These are phyloP conservation scores for Eragrostis tef DNA, from an alignment of 202 grass and related monocot genomes.

Conservation along the genomic window DNA sequence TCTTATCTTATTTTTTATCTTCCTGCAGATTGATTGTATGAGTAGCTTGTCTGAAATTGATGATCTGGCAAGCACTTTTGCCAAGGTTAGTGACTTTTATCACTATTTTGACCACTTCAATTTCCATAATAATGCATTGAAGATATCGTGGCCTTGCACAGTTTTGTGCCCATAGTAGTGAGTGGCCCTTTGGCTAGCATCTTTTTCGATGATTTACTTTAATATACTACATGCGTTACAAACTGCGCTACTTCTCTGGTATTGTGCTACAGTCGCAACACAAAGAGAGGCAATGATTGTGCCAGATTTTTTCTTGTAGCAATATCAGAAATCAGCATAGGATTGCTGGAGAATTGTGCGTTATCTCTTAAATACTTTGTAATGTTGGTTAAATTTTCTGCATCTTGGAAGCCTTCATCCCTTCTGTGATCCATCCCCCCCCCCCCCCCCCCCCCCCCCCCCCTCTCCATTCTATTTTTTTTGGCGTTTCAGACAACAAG, in stretches of 20 bases:
- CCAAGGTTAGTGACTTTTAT: conserved; percentile 65
- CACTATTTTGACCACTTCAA: conserved; percentile 19
- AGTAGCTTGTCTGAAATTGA: conserved; percentile 92
- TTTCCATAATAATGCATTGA: conserved; percentile 33
- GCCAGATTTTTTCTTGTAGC: conserved; percentile 7
- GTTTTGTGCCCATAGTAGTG: conserved; percentile 34
- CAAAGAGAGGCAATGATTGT: not conserved
- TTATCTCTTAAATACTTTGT: not conserved
- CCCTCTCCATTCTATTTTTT: not conserved
- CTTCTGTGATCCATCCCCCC: too few species aligned
- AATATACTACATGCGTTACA: conserved; percentile 27
- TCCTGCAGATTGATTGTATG: conserved; percentile 73
- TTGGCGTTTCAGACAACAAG: too few species aligned
- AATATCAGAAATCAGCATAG: not conserved
- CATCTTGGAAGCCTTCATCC: not conserved
- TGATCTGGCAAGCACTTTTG: conserved; percentile 94
- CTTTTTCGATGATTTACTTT: conserved; percentile 20
- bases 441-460: too few species aligned
- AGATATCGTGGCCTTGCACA: conserved; percentile 5
- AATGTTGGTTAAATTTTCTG: not conserved
- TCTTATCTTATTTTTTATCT: conserved; percentile 28
- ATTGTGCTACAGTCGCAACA: conserved; percentile 12
- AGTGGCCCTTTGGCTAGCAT: conserved; percentile 21
- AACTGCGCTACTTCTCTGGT: not conserved
- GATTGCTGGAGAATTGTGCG: not conserved